These are phyloP conservation scores for Venustampulla echinocandica DNA, from an alignment of 495 filamentous ascomycete genomes.

Conservation along the genomic window DNA sequence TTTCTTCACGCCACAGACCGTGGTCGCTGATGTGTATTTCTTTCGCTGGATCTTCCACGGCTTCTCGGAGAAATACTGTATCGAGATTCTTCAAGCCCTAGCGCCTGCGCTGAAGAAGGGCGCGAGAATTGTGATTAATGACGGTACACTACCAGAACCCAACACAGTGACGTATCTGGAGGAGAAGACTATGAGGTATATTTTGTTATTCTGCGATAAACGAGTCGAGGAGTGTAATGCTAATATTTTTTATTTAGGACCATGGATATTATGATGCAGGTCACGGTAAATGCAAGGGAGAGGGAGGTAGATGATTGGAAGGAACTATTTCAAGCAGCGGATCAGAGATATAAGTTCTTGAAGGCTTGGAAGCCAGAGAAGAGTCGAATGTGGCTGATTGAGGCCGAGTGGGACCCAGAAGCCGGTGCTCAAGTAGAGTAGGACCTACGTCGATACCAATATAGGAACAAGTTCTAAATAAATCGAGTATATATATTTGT, in stretches of 20 bases:
- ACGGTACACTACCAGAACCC: slow-evolving; percentile 36
- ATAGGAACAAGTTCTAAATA: too few species aligned
- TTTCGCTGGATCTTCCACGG: slow-evolving; percentile 50
- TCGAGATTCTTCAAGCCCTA: slow-evolving; percentile 40
- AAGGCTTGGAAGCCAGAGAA: slow-evolving; percentile 1
- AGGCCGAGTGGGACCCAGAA: background rate
- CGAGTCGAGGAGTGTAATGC: background rate
- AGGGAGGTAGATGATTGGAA: slow-evolving; percentile 24
- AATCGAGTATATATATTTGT: too few species aligned
- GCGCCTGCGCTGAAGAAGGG: slow-evolving; percentile 46
- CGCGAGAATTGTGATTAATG: slow-evolving; percentile 42
- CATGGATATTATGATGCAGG: slow-evolving; percentile 25
- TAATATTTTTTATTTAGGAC: slow-evolving; percentile 4
- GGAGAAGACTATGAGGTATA: background rate
- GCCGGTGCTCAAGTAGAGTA: too few species aligned
- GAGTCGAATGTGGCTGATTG: slow-evolving; percentile 2
- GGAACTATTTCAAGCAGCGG: slow-evolving; percentile 19
- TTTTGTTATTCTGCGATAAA: background rate
- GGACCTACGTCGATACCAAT: too few species aligned
- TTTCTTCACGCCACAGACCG: slow-evolving; percentile 44
- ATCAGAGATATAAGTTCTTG: slow-evolving; percentile 20
- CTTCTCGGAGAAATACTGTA: slow-evolving; percentile 44
- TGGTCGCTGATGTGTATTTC: slow-evolving; percentile 44
- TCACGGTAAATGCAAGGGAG: slow-evolving; percentile 24
- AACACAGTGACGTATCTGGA: slow-evolving; percentile 17